Conservation (phyloP, 2,329 filamentous ascomycete genomes). For the Phyllosticta citriasiana region DNA sequence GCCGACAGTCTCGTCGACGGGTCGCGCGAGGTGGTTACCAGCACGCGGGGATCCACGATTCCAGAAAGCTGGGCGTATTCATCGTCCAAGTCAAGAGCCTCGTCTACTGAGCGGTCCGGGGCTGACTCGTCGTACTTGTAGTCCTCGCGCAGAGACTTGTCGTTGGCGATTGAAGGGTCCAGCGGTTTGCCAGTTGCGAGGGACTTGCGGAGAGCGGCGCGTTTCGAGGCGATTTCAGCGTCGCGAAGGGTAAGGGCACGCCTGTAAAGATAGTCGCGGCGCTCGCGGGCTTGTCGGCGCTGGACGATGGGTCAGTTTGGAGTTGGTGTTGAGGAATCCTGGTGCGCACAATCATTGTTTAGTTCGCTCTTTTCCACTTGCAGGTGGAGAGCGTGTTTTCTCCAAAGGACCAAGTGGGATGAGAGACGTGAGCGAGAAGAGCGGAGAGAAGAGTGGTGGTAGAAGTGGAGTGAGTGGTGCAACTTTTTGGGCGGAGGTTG, state of each 20-base stretch:
- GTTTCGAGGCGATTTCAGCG: slow-evolving; percentile 85
- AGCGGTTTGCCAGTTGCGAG: slow-evolving; percentile 83
- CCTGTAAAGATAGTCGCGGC: slow-evolving; percentile 83
- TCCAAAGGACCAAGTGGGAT: neutral
- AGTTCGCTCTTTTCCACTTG: neutral
- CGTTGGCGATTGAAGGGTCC: slow-evolving; percentile 72
- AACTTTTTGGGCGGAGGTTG: slow-evolving; percentile 7
- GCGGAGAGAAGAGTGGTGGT: neutral
- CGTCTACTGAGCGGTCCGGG: slow-evolving; percentile 54
- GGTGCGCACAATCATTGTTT: slow-evolving; percentile 7
- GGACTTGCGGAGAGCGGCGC: slow-evolving; percentile 75
- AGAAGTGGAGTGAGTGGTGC: neutral
- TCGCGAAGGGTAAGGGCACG: slow-evolving; percentile 78
- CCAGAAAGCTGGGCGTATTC: slow-evolving; percentile 90
- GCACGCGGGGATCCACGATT: slow-evolving; percentile 75
- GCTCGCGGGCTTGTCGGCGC: slow-evolving; percentile 65
- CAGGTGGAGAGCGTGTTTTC: neutral
- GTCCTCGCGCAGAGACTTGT: slow-evolving; percentile 73
- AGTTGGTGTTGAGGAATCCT: neutral
- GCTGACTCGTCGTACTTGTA: slow-evolving; percentile 89
- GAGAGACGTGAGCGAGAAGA: neutral
- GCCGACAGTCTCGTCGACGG: slow-evolving; percentile 76
- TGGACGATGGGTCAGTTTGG: slow-evolving; percentile 3
- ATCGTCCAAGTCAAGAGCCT: slow-evolving; percentile 69
- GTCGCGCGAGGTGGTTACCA: slow-evolving; percentile 84